These are phyloP conservation scores for Carex myosuroides DNA, from an alignment of 176 grass and related monocot genomes.

Conservation along the genomic window DNA sequence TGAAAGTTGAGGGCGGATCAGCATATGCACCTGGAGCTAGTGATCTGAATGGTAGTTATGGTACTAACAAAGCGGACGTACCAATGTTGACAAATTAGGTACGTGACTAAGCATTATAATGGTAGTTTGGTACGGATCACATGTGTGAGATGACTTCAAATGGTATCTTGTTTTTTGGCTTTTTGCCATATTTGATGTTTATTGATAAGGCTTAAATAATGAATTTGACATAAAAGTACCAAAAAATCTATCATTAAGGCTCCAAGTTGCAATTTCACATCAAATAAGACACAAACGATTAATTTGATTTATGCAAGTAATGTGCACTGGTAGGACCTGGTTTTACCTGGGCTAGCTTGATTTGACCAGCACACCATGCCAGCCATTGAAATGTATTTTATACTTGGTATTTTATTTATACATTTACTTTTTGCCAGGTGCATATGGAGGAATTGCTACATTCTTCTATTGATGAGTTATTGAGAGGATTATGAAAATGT, in stretches of 20 bases:
- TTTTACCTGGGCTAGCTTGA: neutral
- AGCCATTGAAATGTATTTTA: neutral
- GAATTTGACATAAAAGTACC: neutral
- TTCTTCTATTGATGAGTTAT: neutral
- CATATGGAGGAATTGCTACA: neutral
- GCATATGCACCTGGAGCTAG: neutral
- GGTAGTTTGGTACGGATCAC: neutral
- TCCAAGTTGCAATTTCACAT: neutral
- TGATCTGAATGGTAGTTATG: neutral
- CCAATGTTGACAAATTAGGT: conserved; percentile 18
- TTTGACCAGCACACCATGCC: neutral
- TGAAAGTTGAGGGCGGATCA: neutral
- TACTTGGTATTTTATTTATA: neutral
- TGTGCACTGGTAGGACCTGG: neutral
- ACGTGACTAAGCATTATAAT: neutral
- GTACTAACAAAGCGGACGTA: neutral
- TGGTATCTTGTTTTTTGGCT: neutral
- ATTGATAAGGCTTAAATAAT: neutral
- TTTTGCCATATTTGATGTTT: neutral
- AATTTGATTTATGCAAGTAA: neutral
- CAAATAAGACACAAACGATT: neutral
- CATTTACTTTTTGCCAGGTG: neutral
- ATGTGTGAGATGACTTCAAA: neutral
- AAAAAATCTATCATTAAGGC: too few species aligned
- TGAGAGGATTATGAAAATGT: too few species aligned